These are phyloP conservation scores for Cercospora sp. DNA, from an alignment of 2,329 filamentous ascomycete species.

Conservation along the genomic window DNA sequence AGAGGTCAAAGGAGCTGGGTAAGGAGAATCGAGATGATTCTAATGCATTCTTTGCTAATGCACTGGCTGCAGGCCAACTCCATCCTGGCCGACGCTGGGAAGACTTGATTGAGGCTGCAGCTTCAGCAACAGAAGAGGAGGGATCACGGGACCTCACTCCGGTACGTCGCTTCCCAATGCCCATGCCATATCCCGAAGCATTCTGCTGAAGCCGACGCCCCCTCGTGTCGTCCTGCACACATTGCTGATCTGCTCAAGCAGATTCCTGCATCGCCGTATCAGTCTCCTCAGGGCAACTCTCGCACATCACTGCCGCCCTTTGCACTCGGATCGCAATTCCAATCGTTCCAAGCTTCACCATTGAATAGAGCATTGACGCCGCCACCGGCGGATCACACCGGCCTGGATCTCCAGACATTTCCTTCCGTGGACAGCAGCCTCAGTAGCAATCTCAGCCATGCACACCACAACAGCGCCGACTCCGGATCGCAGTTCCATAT, in stretches of 20 bases:
- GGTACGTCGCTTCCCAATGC: conserved; percentile 55
- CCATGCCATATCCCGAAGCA: conserved; percentile 8
- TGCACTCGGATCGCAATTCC: conserved; percentile 52
- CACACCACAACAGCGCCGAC: conserved; percentile 38
- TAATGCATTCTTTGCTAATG: conserved; percentile 81
- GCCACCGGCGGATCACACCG: conserved; percentile 53
- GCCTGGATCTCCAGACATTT: conserved; percentile 64
- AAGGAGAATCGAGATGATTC: conserved; percentile 73
- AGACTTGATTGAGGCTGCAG: conserved; percentile 90
- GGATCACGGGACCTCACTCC: conserved; percentile 79
- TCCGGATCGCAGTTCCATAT: conserved; percentile 70
- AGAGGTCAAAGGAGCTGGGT: conserved; percentile 71
- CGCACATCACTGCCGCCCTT: conserved; percentile 63
- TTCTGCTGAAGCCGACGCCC: conserved; percentile 1
- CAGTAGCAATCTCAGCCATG: conserved; percentile 31
- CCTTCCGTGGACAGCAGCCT: conserved; percentile 79
- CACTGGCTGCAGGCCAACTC: conserved; percentile 69
- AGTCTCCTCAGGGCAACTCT: conserved; percentile 52
- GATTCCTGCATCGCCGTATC: conserved; percentile 53
- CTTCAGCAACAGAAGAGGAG: conserved; percentile 89
- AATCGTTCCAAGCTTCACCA: conserved; percentile 82
- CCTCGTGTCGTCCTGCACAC: conserved; percentile 5
- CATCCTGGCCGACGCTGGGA: conserved; percentile 86
- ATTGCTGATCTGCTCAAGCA: conserved; percentile 27
- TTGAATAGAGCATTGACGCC: conserved; percentile 88